Base-by-base conservation (phyloP, 345 rosid genomes). In the Psidium guajava region DNA sequence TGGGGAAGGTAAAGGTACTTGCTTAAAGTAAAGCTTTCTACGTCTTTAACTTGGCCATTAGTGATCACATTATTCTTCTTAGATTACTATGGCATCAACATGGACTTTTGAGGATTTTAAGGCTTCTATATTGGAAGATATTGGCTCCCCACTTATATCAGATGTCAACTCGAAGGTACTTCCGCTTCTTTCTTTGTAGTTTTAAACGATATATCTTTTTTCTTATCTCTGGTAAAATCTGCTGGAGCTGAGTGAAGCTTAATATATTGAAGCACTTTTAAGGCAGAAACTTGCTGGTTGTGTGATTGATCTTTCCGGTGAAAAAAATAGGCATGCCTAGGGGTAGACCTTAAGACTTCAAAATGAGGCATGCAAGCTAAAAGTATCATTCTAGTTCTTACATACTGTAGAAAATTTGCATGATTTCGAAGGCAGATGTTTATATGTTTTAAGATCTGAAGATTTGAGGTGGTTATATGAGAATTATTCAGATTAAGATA, bases 101-200 rank as follows among this genome's bases (percentile, higher is more conserved):
- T 96, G 97, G 98, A 80, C 91, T 54, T 89, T 93, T 87, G 99
- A 93, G 89, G 98, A 96, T 84, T 97, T 97, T 86, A 92, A 92
- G 90, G 88, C 91, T 88, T 92, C 94, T 84, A 51, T 96, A 73
- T 84, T 88, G 61, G 96, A 89, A 86, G 94, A 92, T 86, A 86
- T 92, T 81, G 88, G 87, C 86, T 86, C 91, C 82, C 93, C 88
- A 11, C 87, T 59, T n/a, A 90, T 94, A 90, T 93, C 98, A 59
- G 97, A 94, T 89, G 89, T 93, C 80, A 97, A 95, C 88, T 82
- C 94, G 11, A 93, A 96, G 98, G 99, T 95, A 91, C 44, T 82
- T 82, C 49, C 21, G 5, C 7, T 32, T 42, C 36, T 57, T 55
- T 56, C 82, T 51, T 74, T 13, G 47, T 27, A 51, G 24, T 81